Conservation (phyloP, 2,329 filamentous ascomycete species). For the Claviceps maximensis region DNA sequence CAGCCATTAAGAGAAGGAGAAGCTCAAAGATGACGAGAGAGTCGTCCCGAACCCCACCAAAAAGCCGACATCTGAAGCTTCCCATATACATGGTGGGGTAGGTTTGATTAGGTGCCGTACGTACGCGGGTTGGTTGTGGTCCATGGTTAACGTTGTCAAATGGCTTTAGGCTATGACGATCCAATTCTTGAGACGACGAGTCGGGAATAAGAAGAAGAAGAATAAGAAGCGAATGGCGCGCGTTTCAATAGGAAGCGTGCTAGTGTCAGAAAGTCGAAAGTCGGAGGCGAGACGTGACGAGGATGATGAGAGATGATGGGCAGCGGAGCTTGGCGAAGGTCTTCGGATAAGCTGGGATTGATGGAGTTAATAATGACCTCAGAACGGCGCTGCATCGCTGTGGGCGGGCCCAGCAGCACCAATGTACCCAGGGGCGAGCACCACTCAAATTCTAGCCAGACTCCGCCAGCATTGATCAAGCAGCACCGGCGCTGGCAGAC, state of each 20-base stretch:
- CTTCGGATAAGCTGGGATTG: slow-evolving; percentile 9
- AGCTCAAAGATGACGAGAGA: slow-evolving; percentile 1
- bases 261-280: background rate
- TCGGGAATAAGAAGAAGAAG: background rate
- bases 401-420: background rate
- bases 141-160: slow-evolving; percentile 9
- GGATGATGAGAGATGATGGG: slow-evolving; percentile 5
- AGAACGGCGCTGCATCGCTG: slow-evolving; percentile 1
- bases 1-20: background rate
- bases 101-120: slow-evolving; percentile 1
- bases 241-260: background rate
- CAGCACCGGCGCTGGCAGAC: no score
- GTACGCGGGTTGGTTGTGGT: slow-evolving; percentile 7
- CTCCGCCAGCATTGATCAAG: no score
- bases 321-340: background rate
- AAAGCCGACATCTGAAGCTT: slow-evolving; percentile 6
- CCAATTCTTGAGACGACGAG: background rate
- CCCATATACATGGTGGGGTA: slow-evolving; percentile 7
- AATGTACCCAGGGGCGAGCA: background rate
- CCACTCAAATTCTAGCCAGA: background rate
- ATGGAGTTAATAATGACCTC: slow-evolving; percentile 9
- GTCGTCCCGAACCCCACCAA: slow-evolving; percentile 3
- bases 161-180: slow-evolving; percentile 5
- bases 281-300: background rate
- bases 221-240: background rate